phyloP scores from a whole-genome alignment of 2,329 filamentous ascomycete species.

The Plectosphaerella sp. region DNA sequence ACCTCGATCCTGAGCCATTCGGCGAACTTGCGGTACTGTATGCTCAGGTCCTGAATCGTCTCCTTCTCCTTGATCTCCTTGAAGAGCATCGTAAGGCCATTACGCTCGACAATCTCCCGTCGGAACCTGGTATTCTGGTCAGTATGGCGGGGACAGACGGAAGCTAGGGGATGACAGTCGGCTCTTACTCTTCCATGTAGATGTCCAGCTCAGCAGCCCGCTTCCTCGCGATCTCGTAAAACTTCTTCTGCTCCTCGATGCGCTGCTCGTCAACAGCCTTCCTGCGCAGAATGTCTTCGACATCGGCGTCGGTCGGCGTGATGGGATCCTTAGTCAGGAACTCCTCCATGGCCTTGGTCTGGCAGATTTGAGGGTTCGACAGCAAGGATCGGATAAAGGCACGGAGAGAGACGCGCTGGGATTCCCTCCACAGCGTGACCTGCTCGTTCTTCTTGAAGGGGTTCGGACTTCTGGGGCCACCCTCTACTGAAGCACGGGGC shows the following conservation, averaged over 20 bases:
- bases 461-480: constrained; percentile 23
- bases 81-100: constrained; percentile 89
- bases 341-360: constrained; percentile 76
- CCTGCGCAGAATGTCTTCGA: constrained; percentile 72
- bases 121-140: constrained; percentile 45
- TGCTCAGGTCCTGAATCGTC: constrained; percentile 80
- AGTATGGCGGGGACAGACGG: constrained; percentile 11
- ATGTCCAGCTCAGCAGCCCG: constrained; percentile 90
- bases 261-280: constrained; percentile 83
- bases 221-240: constrained; percentile 91
- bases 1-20: constrained; percentile 98
- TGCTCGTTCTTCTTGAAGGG: constrained; percentile 20
- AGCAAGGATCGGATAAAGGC: constrained; percentile 86
- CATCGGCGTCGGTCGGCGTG: constrained; percentile 73
- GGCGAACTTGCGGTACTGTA: constrained; percentile 96
- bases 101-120: constrained; percentile 62
- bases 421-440: constrained; percentile 68
- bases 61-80: constrained; percentile 88
- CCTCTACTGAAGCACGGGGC: constrained; percentile 40
- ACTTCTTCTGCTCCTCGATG: constrained; percentile 86
- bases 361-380: constrained; percentile 77
- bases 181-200: constrained; percentile 85
- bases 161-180: too few species aligned
- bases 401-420: constrained; percentile 83
- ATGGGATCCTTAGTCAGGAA: constrained; percentile 76